These are phyloP conservation scores for Coemansia sp. DNA, from an alignment of 192 early-diverging fungal genomes.

Conservation along the genomic window DNA sequence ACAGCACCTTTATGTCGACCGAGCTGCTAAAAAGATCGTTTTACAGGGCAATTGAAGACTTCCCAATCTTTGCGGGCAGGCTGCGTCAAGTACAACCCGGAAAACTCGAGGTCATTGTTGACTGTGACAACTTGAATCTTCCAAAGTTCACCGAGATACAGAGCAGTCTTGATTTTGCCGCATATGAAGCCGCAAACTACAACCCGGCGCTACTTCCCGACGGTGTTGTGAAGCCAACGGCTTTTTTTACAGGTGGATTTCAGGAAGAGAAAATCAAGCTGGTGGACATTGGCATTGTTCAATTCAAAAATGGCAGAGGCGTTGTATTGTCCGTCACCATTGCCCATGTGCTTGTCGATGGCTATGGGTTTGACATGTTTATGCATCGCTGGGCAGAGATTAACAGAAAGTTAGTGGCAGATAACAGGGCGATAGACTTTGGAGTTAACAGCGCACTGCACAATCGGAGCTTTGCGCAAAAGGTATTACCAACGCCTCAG, in stretches of 20 bases:
- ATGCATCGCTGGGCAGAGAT: slow-evolving; percentile 19
- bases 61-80: slow-evolving; percentile 13
- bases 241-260: not conserved
- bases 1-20: slow-evolving; percentile 8
- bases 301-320: slow-evolving; percentile 16
- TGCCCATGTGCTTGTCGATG: slow-evolving; percentile 12
- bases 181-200: not conserved
- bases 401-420: not conserved
- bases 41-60: not conserved
- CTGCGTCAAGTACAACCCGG: not conserved
- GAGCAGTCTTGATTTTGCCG: not conserved
- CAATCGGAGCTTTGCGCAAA: not conserved
- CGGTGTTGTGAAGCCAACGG: not conserved
- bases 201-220: not conserved
- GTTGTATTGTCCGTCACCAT: slow-evolving; percentile 12
- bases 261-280: not conserved
- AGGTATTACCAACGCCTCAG: not conserved
- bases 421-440: too few species aligned
- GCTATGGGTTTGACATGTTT: not conserved
- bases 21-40: slow-evolving; percentile 5
- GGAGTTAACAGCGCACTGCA: not conserved
- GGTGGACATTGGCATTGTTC: slow-evolving; percentile 1
- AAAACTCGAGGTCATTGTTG: not conserved
- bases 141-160: slow-evolving; percentile 5
- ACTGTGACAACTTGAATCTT: slow-evolving; percentile 4